Evolutionary conservation across 1,284 basidiomycete genomes (phyloP), one percentile per base, ranked within the genome.

Genomic region (Schizopora paradoxa): DNA sequence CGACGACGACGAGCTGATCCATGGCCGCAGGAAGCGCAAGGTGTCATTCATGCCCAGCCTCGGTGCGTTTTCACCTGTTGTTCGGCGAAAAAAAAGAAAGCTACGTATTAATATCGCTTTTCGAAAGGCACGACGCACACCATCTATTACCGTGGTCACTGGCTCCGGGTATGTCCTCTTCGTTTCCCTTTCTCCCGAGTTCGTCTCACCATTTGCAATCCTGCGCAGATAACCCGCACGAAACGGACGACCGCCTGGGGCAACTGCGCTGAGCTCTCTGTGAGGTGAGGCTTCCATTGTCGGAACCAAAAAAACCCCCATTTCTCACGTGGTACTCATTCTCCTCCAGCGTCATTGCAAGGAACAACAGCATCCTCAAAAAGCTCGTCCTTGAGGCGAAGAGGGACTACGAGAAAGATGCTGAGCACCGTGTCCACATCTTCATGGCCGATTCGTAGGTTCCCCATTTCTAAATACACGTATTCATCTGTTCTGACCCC

Each of bases 381-480:
- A 82, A 78, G 59, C 73, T 90, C 16, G 87, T 90, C 11, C 65
- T 90, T 29, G 86, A 90, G 63, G 86, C 86, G 21, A 89, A 89
- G 66, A 77, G 79, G 45, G 85, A 88, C 52, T 90, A 90, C 55
- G 87, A 90, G 65, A 88, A 86, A 64, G 86, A 90, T 63, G 85
- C 87, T 47, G 86, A 88, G 56, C 86, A 90, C 58, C 80, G 85
- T 50, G 86, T 90, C 43, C 86, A 90, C 58, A 90, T 90, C 51
- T 90, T 84, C 65, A 73, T 90, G 67, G 87, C 84, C 29, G 87
- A 90, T 66, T 84, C 82, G 84, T 89, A 73, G 74, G 82, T 61
- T 43, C 19, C 53, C 23, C 44, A 43, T 13, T 40, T n/a, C 22
- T 16, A 35, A 23, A 42, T 54, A 54, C 42, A 19, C 28, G 42